phyloP scores from a whole-genome alignment of 495 filamentous ascomycete genomes.

The Parachaetomium inaequale region DNA sequence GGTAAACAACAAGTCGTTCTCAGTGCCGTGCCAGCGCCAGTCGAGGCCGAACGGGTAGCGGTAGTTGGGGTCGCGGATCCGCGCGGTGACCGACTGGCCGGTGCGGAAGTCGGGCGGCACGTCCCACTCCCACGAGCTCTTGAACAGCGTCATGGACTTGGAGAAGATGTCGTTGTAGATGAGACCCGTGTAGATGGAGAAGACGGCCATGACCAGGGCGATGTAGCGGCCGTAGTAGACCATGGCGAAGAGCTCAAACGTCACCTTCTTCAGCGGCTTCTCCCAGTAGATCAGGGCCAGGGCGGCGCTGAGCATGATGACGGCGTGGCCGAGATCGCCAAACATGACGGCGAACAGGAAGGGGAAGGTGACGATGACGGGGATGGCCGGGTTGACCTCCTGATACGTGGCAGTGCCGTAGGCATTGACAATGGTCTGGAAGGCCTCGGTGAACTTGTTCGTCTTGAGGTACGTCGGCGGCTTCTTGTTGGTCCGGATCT shows the following conservation, averaged over 20 bases:
- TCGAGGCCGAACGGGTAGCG: slow-evolving; percentile 95
- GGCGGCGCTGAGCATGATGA: slow-evolving; percentile 77
- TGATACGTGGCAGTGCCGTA: slow-evolving; percentile 96
- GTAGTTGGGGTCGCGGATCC: slow-evolving; percentile 55
- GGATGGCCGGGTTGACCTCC: slow-evolving; percentile 93
- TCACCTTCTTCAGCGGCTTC: slow-evolving; percentile 81
- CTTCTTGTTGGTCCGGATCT: slow-evolving; percentile 92
- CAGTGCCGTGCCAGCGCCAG: slow-evolving; percentile 93
- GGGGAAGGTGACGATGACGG: slow-evolving; percentile 93
- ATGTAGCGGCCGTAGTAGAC: slow-evolving; percentile 98
- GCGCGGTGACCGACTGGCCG: slow-evolving; percentile 57
- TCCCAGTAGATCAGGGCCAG: slow-evolving; percentile 93
- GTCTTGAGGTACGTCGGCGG: slow-evolving; percentile 94
- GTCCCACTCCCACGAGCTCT: slow-evolving; percentile 74
- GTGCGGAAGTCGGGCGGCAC: slow-evolving; percentile 67
- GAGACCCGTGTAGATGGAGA: slow-evolving; percentile 93
- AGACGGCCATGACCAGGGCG: slow-evolving; percentile 95
- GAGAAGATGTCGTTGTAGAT: slow-evolving; percentile 99
- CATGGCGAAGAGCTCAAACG: slow-evolving; percentile 95
- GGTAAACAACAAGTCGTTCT: slow-evolving; percentile 88
- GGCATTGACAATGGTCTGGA: slow-evolving; percentile 98
- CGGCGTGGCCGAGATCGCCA: slow-evolving; percentile 89
- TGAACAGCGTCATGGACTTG: slow-evolving; percentile 79
- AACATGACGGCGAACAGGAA: slow-evolving; percentile 99
- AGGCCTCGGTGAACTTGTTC: slow-evolving; percentile 96